phyloP scores from a whole-genome alignment of 495 filamentous ascomycete genomes.

The Penicillium turbatum region DNA sequence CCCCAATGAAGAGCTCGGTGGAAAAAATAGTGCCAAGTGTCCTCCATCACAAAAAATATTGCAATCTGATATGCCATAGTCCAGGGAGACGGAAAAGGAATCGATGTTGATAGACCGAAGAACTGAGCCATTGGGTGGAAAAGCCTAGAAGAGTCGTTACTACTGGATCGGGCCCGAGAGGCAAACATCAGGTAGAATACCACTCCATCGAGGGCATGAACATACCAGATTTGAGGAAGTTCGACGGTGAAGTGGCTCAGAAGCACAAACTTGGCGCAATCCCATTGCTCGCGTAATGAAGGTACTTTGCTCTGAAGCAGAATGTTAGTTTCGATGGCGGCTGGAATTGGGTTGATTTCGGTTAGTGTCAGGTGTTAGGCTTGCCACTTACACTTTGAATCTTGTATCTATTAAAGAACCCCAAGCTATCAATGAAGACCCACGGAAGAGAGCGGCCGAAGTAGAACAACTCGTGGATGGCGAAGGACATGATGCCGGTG shows the following conservation, averaged over 20 bases:
- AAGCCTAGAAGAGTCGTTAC: constrained; percentile 45
- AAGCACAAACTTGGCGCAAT: constrained; percentile 86
- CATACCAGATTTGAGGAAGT: constrained; percentile 89
- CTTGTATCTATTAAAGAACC: constrained; percentile 85
- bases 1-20: constrained; percentile 96
- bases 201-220: constrained; percentile 13
- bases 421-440: constrained; percentile 79
- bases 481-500: constrained; percentile 88
- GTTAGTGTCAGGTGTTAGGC: constrained; percentile 11
- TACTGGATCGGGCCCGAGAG: constrained; percentile 7
- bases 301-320: constrained; percentile 74
- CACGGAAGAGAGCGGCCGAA: constrained; percentile 82
- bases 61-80: constrained; percentile 90
- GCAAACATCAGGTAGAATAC: constrained; percentile 3
- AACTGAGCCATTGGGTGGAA: constrained; percentile 98
- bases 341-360: constrained; percentile 10
- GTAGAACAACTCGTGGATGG: constrained; percentile 83
- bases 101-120: constrained; percentile 80
- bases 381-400: constrained; percentile 64
- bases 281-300: constrained; percentile 85
- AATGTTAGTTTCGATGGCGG: constrained; percentile 3
- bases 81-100: constrained; percentile 80
- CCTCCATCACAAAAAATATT: constrained; percentile 93
- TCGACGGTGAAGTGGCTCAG: constrained; percentile 95
- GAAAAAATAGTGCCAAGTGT: constrained; percentile 97